Percentiles rank a stretch among this genome's conserved stretches.
These are phyloP conservation scores for Coemansia sp. DNA, from an alignment of 192 early-diverging fungal species.

Conservation along the genomic window DNA sequence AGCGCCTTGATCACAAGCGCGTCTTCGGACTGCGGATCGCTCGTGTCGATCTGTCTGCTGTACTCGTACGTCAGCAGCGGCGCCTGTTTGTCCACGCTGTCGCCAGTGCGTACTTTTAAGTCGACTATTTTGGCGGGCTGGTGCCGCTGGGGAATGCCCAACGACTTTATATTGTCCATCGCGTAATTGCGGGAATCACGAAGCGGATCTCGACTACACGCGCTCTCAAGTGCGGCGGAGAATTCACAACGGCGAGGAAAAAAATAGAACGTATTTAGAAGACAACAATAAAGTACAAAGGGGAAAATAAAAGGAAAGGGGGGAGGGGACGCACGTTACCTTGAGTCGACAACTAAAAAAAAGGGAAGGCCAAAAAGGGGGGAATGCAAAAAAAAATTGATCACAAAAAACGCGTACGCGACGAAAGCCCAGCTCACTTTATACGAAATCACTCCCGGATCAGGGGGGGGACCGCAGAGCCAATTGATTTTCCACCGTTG, in stretches of 20 bases:
- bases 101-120: slow-evolving; percentile 17
- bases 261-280: neutral
- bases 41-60: slow-evolving; percentile 10
- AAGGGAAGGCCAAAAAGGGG: neutral
- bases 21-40: slow-evolving; percentile 3
- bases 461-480: too few relatives aligned
- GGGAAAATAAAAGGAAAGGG: neutral
- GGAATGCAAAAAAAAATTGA: too few relatives aligned
- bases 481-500: too few relatives aligned
- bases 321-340: too few relatives aligned
- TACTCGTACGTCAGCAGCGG: slow-evolving; percentile 47
- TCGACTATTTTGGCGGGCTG: slow-evolving; percentile 46
- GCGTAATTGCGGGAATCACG: too few relatives aligned
- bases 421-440: too few relatives aligned
- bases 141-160: slow-evolving; percentile 36
- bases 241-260: neutral
- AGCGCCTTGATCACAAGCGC: slow-evolving; percentile 20
- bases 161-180: slow-evolving; percentile 36
- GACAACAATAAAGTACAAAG: neutral
- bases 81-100: slow-evolving; percentile 19
- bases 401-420: too few relatives aligned
- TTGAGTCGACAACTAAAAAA: too few relatives aligned
- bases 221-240: too few relatives aligned
- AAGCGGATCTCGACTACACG: too few relatives aligned
- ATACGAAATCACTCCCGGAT: too few relatives aligned